phyloP scores from a whole-genome alignment of 257 asterid species.

The Agastache rugosa region DNA sequence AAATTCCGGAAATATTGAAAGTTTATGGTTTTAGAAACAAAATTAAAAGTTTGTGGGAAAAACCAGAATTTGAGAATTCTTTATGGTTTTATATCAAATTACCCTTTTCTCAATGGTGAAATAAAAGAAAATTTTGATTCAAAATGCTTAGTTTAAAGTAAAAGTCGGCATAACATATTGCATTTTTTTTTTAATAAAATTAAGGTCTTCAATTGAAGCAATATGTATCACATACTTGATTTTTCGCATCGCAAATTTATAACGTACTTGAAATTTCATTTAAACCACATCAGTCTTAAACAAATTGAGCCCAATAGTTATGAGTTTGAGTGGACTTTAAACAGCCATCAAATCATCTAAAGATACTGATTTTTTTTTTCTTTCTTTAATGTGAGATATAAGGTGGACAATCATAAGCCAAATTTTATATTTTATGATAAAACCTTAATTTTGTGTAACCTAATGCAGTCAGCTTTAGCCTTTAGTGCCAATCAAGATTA shows the following conservation, averaged over 20 bases:
- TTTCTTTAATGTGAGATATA: no score
- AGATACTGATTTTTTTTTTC: no score
- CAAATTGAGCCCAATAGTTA: constrained; percentile 3
- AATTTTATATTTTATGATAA: not conserved
- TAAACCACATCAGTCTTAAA: not conserved
- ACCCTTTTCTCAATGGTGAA: not conserved
- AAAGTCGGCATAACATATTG: not conserved
- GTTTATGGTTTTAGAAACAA: no score
- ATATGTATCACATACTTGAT: no score
- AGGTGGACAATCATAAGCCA: not conserved
- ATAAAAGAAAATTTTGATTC: not conserved
- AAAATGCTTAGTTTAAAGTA: not conserved
- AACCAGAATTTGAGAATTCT: no score
- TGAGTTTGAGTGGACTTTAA: not conserved
- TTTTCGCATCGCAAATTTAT: no score
- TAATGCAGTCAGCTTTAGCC: constrained; percentile 28
- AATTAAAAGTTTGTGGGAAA: no score
- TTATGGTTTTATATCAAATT: no score
- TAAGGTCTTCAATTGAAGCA: no score
- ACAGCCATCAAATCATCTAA: not conserved
- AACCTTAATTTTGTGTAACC: not conserved
- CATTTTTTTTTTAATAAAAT: no score
- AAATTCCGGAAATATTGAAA: no score
- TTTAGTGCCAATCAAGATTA: constrained; percentile 26
- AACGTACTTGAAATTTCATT: not conserved